Conservation (phyloP, 1,284 basidiomycete species). For the Leccinum angustisporum region DNA sequence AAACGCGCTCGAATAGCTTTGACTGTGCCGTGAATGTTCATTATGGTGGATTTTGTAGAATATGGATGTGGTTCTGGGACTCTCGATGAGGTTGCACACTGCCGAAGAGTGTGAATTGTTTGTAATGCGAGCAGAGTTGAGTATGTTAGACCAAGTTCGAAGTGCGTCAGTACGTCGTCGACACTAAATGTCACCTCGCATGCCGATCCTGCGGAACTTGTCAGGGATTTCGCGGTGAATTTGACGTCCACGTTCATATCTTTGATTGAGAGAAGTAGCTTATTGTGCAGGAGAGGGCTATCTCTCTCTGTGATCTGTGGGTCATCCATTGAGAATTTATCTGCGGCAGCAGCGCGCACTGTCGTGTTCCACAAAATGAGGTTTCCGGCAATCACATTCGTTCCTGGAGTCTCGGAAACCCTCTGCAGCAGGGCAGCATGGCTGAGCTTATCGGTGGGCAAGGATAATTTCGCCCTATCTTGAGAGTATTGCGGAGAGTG, state of each 20-base stretch:
- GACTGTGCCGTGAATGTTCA: conserved; percentile 38
- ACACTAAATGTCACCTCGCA: conserved; percentile 26
- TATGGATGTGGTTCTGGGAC: conserved; percentile 12
- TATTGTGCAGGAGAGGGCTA: conserved; percentile 40
- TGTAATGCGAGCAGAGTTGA: conserved; percentile 66
- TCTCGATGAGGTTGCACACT: conserved; percentile 31
- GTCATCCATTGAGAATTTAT: conserved; percentile 62
- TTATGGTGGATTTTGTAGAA: conserved; percentile 15
- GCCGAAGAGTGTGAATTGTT: conserved; percentile 47
- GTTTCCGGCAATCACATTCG: conserved; percentile 41
- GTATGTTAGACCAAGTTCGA: conserved; percentile 75
- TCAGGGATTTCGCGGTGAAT: conserved; percentile 29
- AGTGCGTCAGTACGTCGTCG: conserved; percentile 43
- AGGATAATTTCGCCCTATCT: conserved; percentile 47
- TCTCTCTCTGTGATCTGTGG: conserved; percentile 55
- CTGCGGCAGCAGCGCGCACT: conserved; percentile 60
- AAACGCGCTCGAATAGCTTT: conserved; percentile 48
- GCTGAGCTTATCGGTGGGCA: conserved; percentile 63
- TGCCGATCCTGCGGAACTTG: conserved; percentile 10
- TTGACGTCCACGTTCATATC: conserved; percentile 39
- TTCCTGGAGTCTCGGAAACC: conserved; percentile 33
- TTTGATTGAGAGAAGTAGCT: conserved; percentile 51
- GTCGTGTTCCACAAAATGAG: conserved; percentile 48
- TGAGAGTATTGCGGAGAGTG: conserved; percentile 43
- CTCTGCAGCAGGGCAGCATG: conserved; percentile 55